phyloP scores from a whole-genome alignment of 129 eudicot species.

The Saposhnikovia divaricata region DNA sequence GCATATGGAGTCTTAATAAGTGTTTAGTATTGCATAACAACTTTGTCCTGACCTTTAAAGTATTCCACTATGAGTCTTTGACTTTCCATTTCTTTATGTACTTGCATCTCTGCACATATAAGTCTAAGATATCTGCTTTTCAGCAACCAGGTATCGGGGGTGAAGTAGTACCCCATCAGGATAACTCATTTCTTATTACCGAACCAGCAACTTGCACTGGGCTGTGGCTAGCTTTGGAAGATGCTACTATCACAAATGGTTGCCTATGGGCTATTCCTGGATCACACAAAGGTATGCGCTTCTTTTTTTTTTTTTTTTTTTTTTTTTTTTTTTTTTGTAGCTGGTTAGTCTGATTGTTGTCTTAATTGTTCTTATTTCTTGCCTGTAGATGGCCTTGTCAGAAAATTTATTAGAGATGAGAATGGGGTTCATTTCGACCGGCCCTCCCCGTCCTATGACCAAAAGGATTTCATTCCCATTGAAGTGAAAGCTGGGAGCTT shows the following conservation, averaged over 20 bases:
- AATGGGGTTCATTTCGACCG: constrained; percentile 73
- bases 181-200: constrained; percentile 84
- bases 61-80: not conserved
- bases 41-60: not conserved
- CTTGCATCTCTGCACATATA: not conserved
- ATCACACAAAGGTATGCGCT: constrained; percentile 64
- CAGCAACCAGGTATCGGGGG: constrained; percentile 99
- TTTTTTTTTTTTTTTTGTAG: not conserved
- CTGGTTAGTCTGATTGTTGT: not conserved
- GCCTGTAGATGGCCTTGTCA: constrained; percentile 65
- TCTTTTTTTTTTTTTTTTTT: not conserved
- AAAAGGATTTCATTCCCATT: constrained; percentile 75
- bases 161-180: constrained; percentile 96
- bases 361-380: not conserved
- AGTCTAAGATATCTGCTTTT: constrained; percentile 5
- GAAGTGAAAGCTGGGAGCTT: constrained; percentile 97
- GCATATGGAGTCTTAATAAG: not conserved
- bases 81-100: not conserved
- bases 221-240: constrained; percentile 94
- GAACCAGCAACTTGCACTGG: constrained; percentile 93
- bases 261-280: constrained; percentile 99
- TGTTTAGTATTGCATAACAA: not conserved
- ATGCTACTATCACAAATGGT: constrained; percentile 77
- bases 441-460: constrained; percentile 75
- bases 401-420: constrained; percentile 87